These are phyloP conservation scores for Cinnamomum chago DNA, from an alignment of 164 flowering plant genomes.

Conservation along the genomic window DNA sequence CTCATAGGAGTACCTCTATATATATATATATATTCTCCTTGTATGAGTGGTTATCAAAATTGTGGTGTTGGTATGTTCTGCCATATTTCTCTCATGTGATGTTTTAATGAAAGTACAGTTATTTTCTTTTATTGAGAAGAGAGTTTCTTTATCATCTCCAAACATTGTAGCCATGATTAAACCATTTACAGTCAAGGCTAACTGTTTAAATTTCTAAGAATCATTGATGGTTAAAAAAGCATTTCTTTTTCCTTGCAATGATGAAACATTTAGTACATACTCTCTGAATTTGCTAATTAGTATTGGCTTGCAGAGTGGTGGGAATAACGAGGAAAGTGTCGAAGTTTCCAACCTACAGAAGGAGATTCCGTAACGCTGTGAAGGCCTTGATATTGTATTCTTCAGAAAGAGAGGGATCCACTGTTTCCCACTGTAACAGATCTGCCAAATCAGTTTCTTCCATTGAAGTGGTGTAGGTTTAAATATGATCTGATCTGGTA, in stretches of 20 bases:
- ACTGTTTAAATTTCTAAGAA: too few relatives aligned
- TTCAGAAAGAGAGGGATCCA: constrained; percentile 26
- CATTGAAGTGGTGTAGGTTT: constrained; percentile 17
- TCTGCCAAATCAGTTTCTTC: constrained; percentile 23
- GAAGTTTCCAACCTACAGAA: constrained; percentile 78
- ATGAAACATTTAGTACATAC: neutral
- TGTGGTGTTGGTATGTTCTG: neutral
- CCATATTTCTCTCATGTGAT: too few relatives aligned
- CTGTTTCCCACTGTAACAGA: constrained; percentile 17
- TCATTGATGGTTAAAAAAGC: neutral
- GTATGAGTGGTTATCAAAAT: neutral
- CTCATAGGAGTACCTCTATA: too few relatives aligned
- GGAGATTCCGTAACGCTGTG: constrained; percentile 57
- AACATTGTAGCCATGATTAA: too few relatives aligned
- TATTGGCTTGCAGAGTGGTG: constrained; percentile 45
- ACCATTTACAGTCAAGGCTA: too few relatives aligned
- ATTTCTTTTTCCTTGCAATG: neutral
- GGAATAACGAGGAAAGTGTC: constrained; percentile 65
- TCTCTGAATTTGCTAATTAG: constrained; percentile 1
- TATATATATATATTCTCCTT: neutral
- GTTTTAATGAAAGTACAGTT: too few relatives aligned
- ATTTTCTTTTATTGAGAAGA: too few relatives aligned
- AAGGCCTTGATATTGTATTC: constrained; percentile 41
- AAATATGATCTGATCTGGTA: neutral
- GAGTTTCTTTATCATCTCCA: too few relatives aligned